Evolutionary conservation across 768 basidiomycete genomes (phyloP).

Genomic region (Boletales sp.): DNA sequence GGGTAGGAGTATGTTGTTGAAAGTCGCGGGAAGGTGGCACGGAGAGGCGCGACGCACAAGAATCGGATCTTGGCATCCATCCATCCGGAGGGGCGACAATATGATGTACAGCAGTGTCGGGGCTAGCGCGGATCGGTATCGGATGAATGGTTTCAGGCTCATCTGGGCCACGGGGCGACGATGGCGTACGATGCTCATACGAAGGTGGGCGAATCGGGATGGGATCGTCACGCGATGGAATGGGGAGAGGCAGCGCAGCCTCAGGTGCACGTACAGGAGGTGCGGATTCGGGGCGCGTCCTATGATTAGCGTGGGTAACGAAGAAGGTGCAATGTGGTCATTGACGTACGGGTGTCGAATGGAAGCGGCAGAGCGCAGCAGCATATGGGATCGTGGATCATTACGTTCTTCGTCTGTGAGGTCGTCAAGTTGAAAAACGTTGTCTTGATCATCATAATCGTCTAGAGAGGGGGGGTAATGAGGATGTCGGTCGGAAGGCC

Average conservation of each 20-base stretch:
- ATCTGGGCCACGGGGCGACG: slow-evolving; percentile 4
- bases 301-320: slow-evolving; percentile 16
- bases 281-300: slow-evolving; percentile 25
- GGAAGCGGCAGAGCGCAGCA: slow-evolving; percentile 14
- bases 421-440: slow-evolving; percentile 8
- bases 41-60: slow-evolving; percentile 20
- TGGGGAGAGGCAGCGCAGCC: slow-evolving; percentile 17
- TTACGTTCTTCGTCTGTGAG: slow-evolving; percentile 20
- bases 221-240: slow-evolving; percentile 17
- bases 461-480: slow-evolving; percentile 11
- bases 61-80: slow-evolving; percentile 29
- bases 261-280: slow-evolving; percentile 25
- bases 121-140: slow-evolving; percentile 23
- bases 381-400: slow-evolving; percentile 13
- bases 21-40: slow-evolving; percentile 22
- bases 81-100: slow-evolving; percentile 16
- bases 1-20: slow-evolving; percentile 9
- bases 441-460: slow-evolving; percentile 12
- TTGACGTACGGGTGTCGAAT: slow-evolving; percentile 24
- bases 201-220: slow-evolving; percentile 18
- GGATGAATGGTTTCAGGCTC: slow-evolving; percentile 29
- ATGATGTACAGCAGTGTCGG: slow-evolving; percentile 6
- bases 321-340: background rate
- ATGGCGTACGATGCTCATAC: slow-evolving; percentile 10
- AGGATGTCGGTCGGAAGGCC: slow-evolving; percentile 11